These are phyloP conservation scores for Mycosphaerella sp. DNA, from an alignment of 2,329 filamentous ascomycete species.

Conservation along the genomic window DNA sequence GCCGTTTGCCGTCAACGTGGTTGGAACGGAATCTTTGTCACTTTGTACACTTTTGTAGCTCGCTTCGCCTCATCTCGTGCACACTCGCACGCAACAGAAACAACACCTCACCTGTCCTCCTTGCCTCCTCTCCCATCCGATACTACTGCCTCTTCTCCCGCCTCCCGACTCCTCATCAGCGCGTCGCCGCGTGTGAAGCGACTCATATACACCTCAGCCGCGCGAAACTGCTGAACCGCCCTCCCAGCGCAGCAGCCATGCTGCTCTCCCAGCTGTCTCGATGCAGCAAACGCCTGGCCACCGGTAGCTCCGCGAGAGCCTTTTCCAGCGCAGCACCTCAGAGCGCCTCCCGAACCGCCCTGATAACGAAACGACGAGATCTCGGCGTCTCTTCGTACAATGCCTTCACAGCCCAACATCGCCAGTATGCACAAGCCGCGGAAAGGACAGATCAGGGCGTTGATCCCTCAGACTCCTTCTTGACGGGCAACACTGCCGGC, in stretches of 20 bases:
- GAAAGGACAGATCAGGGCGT: slow-evolving; percentile 57
- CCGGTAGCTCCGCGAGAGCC: slow-evolving; percentile 47
- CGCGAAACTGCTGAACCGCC: slow-evolving; percentile 6
- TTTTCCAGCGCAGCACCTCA: slow-evolving; percentile 38
- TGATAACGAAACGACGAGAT: slow-evolving; percentile 45
- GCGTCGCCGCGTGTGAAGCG: not conserved
- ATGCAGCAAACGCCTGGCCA: slow-evolving; percentile 59
- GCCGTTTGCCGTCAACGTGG: too few species aligned
- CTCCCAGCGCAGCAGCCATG: slow-evolving; percentile 46
- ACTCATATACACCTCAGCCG: not conserved
- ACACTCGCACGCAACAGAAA: too few species aligned
- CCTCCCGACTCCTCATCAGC: not conserved
- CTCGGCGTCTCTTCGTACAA: slow-evolving; percentile 39
- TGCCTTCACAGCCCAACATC: slow-evolving; percentile 43
- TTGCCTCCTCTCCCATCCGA: too few species aligned
- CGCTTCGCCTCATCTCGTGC: too few species aligned
- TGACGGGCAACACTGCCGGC: slow-evolving; percentile 93
- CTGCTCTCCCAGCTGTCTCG: slow-evolving; percentile 63
- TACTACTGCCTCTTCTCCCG: too few species aligned
- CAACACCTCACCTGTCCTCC: too few species aligned
- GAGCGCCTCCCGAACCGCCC: slow-evolving; percentile 35
- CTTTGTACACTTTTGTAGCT: too few species aligned
- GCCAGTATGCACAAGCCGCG: slow-evolving; percentile 54
- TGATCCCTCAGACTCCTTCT: slow-evolving; percentile 91
- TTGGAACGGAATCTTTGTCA: too few species aligned